Base-by-base conservation (phyloP, 2,329 filamentous ascomycete species). In the Drechslerella coelobrocha region DNA sequence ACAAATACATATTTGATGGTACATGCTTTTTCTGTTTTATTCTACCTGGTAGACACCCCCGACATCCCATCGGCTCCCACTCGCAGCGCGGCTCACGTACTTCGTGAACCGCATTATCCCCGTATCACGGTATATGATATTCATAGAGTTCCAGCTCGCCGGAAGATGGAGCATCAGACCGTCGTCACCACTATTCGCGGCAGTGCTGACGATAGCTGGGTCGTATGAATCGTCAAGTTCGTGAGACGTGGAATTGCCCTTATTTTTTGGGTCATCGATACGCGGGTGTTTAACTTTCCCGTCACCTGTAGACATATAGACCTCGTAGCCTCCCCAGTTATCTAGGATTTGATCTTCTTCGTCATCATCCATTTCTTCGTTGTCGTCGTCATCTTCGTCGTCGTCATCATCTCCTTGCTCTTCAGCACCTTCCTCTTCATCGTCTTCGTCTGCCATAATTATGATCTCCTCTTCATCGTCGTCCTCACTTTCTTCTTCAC, bases 51-150 rank as follows among this genome's bases (percentile, higher is more conserved):
- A 69, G 8, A 69, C 52, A 19, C 65, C 65, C 1, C 65, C 87
- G 53, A 97, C 83, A 80, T 99, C 94, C 91, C 92, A 97, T 45
- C 94, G 84, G 80, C 97, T 94, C 0, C 94, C 94, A 77, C 86
- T 86, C 6, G 94, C 94, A 54, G 84, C 85, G 68, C 83, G 83
- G 79, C 89, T 95, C 21, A 99, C 89, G 78, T 97, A 99, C 82
- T 97, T 99, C 76, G 97, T 92, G 78, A 99, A 99, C 78, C 91
- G 88, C 77, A 99, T 82, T 12, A 89, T 89, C 12, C 91, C 92
- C 74, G 86, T 87, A 78, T 99, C 94, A 65, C 94, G 85, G 74
- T 97, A 81, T 29, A 97, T 94, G 74, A 99, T 86, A 73, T 89
- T 92, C 81, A 99, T 83, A 73, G 89, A 91, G 79, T 97, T 97